Conservation (phyloP, 306 rosid genomes). For the Albizia julibrissin region DNA sequence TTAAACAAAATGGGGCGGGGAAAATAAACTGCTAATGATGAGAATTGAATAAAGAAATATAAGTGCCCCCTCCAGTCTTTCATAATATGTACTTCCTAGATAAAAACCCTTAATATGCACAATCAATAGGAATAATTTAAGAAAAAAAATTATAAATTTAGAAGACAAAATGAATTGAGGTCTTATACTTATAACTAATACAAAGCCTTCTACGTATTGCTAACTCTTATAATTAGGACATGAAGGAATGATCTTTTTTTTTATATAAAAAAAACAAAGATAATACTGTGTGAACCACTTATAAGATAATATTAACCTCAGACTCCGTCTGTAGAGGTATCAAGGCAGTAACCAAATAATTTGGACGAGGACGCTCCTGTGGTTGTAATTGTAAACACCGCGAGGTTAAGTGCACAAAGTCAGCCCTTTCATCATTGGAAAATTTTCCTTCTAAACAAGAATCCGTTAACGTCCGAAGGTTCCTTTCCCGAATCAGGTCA, state of each 20-base stretch:
- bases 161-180: no score
- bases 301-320: constrained; percentile 59
- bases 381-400: constrained; percentile 88
- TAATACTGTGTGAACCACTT: constrained; percentile 18
- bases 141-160: no score
- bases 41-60: neutral
- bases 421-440: constrained; percentile 82
- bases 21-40: constrained; percentile 19
- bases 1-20: neutral
- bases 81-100: no score
- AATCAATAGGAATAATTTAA: no score
- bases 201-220: no score
- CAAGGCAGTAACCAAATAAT: constrained; percentile 73
- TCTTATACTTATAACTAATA: no score
- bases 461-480: constrained; percentile 79
- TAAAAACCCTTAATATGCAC: no score
- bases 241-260: no score
- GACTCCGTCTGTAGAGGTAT: constrained; percentile 87
- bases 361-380: constrained; percentile 91
- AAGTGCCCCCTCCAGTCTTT: neutral
- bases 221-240: no score
- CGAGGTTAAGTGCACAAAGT: constrained; percentile 85
- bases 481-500: constrained; percentile 88
- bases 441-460: constrained; percentile 95
- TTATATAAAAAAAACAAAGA: neutral